Evolutionary conservation across 306 rosid genomes (phyloP).

Genomic region (Quercus variabilis): DNA sequence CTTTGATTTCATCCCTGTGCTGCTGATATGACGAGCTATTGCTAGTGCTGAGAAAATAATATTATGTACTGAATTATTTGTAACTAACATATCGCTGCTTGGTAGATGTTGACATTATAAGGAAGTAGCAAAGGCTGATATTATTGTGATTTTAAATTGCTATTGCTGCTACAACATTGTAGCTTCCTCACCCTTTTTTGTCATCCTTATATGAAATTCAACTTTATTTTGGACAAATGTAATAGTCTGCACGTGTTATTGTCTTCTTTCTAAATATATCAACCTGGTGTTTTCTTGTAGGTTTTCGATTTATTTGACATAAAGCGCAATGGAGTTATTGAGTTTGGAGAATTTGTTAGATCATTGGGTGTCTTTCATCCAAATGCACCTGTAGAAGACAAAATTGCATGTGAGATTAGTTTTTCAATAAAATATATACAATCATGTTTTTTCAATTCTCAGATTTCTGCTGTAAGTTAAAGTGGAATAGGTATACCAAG

Average conservation of each 20-base stretch:
- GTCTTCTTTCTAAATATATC: slow-evolving; percentile 5
- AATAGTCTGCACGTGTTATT: background rate
- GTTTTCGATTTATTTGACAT: slow-evolving; percentile 76
- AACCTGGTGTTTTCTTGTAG: slow-evolving; percentile 31
- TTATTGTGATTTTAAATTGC: background rate
- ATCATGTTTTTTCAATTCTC: background rate
- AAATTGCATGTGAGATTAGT: slow-evolving; percentile 56
- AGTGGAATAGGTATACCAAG: background rate
- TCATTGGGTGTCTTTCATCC: slow-evolving; percentile 83
- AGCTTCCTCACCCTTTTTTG: background rate
- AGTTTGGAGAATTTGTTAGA: slow-evolving; percentile 83
- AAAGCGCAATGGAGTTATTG: slow-evolving; percentile 80
- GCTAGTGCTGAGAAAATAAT: background rate
- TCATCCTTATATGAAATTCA: background rate
- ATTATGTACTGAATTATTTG: background rate
- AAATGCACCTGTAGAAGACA: slow-evolving; percentile 60
- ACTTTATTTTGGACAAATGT: background rate
- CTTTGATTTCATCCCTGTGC: slow-evolving; percentile 9
- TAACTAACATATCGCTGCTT: background rate
- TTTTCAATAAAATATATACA: background rate
- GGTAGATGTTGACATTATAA: background rate
- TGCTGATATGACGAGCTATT: background rate
- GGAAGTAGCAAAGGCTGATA: background rate
- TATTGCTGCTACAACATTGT: background rate
- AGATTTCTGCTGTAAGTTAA: slow-evolving; percentile 6